Evolutionary conservation across 2,329 filamentous ascomycete genomes (phyloP), one percentile per base, ranked within the genome.

Genomic region (Fusarium sp.): DNA sequence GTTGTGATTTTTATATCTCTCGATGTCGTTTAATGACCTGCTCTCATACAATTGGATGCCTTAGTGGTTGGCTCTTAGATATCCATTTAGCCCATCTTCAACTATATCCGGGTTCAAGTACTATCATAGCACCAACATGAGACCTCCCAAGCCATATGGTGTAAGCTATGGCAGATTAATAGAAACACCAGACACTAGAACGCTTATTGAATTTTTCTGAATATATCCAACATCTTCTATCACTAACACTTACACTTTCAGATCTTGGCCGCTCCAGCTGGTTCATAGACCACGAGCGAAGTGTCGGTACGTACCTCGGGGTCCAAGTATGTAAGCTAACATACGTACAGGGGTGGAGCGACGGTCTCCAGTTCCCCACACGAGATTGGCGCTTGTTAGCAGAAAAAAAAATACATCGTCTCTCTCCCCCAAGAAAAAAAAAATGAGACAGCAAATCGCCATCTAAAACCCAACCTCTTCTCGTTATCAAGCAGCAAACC

Each of bases 351-450:
- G 49, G 57, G 57, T 55, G 53, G 61, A 65, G 61, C 57, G 21
- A 51, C 37, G 29, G 52, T 27, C 44, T 48, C 37, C 45, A 38
- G 36, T 66, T 63, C 63, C 63, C 63, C 63, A 66, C 63, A 66
- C 41, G 54, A 46, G 38, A 33, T 35, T 43, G 52, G 13, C 35
- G 38, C 39, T 42, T 42, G 35, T 48, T 53, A 53, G 49, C 49
- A 63, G 37, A 66, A 64, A 64, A 25, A 66, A 66, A 66, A 66
- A 54, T 59, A 64, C 50, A 53, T 52, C 35, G 46, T 38, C 53
- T 35, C 51, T 41, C 59, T 49, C 49, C 31, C 31, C n/a, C n/a
- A 32, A 32, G 11, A 33, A n/a, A 33, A 49, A 66, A 66, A 66
- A 65, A 65, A 47, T 38, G 46, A 49, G 32, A 48, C 45, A 51